A percentile compares a stretch with the other conserved stretches of the same genome.
These are phyloP conservation scores for Penicillium italicum DNA, from an alignment of 2,329 filamentous ascomycete species.

Conservation along the genomic window DNA sequence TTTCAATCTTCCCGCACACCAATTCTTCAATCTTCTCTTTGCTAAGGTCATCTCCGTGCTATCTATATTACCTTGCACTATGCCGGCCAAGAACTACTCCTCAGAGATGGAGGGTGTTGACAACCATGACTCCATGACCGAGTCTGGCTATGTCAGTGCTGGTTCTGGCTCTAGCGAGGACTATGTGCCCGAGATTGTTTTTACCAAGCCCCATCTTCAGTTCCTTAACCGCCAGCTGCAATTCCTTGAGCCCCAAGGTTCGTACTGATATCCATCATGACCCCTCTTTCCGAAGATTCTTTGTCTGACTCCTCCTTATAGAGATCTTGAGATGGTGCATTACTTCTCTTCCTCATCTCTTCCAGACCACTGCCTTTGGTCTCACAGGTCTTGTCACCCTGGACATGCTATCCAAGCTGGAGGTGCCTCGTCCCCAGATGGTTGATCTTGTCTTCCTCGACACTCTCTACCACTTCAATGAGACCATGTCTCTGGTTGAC, in stretches of 20 bases:
- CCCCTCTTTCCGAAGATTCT: conserved; percentile 4
- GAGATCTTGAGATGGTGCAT: conserved; percentile 92
- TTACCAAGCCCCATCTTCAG: conserved; percentile 82
- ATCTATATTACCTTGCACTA: conserved; percentile 17
- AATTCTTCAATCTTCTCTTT: conserved; percentile 2
- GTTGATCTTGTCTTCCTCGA: conserved; percentile 68
- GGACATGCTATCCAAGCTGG: conserved; percentile 60
- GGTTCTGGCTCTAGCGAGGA: conserved; percentile 60
- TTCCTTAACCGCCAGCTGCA: conserved; percentile 89
- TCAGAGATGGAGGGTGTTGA: conserved; percentile 36
- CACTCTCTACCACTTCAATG: conserved; percentile 76
- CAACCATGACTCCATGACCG: conserved; percentile 63
- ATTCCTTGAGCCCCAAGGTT: conserved; percentile 74
- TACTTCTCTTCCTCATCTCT: conserved; percentile 83
- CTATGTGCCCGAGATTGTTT: conserved; percentile 70
- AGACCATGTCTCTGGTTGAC: conserved; percentile 71
- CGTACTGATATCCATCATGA: conserved; percentile 20
- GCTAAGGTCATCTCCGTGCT: background rate
- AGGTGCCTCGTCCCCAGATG: conserved; percentile 48
- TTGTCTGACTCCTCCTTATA: conserved; percentile 27
- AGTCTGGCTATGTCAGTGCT: conserved; percentile 73
- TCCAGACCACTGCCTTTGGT: conserved; percentile 80
- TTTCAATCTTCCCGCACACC: conserved; percentile 4
- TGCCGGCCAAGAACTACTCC: conserved; percentile 41
- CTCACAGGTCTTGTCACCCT: conserved; percentile 76